These are phyloP conservation scores for Rosa chinensis DNA, from an alignment of 306 rosid species.

Conservation along the genomic window DNA sequence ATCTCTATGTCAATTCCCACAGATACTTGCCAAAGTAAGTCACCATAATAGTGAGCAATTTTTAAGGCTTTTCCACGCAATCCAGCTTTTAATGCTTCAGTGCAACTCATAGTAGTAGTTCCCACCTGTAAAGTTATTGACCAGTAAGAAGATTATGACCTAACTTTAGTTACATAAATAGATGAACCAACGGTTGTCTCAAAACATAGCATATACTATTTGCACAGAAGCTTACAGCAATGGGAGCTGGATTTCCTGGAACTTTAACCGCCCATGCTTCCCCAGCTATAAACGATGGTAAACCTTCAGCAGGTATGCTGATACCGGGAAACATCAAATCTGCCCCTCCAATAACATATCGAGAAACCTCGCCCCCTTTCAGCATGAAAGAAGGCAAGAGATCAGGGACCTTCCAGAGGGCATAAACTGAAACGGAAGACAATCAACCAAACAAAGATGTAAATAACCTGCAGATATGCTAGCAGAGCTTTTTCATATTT, in stretches of 20 bases:
- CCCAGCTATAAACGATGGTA: conserved; percentile 70
- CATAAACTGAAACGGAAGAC: conserved; percentile 58
- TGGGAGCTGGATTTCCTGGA: conserved; percentile 92
- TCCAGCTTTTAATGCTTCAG: no score
- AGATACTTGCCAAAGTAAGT: conserved; percentile 77
- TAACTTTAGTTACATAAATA: no score
- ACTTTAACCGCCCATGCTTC: conserved; percentile 89
- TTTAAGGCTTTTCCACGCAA: conserved; percentile 55
- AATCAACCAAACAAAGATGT: neutral
- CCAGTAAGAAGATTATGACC: no score
- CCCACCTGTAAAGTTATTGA: no score
- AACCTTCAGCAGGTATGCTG: conserved; percentile 70
- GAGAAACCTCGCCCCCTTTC: conserved; percentile 92
- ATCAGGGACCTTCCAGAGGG: conserved; percentile 88
- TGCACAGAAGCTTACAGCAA: conserved; percentile 56
- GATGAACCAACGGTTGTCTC: no score
- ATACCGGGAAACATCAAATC: conserved; percentile 99
- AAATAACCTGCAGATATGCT: no score
- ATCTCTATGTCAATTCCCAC: conserved; percentile 19
- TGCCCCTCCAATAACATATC: conserved; percentile 81
- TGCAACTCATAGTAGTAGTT: no score
- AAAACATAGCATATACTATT: neutral
- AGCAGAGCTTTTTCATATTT: no score
- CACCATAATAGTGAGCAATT: conserved; percentile 80
- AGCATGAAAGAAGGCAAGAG: conserved; percentile 75